Base-by-base conservation (phyloP, 768 basidiomycete genomes). In the Plicaturopsis crispa region DNA sequence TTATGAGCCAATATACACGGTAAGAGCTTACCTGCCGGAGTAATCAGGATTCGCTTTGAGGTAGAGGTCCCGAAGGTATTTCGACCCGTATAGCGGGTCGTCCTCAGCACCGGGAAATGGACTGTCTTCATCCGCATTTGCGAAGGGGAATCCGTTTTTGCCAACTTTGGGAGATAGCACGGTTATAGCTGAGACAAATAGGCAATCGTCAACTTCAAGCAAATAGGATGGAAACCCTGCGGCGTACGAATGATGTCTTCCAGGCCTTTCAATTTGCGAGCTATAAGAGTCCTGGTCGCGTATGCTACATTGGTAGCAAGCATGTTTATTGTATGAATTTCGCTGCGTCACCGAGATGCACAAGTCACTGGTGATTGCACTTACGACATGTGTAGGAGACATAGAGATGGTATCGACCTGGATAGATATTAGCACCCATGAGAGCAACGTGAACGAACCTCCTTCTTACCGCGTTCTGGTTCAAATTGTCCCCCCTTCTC, bases 341-440 rank as follows among this genome's bases (percentile, higher is more conserved):
- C 19, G 14, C 18, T 28, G 31, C 17, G 30, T 8, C 20, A 14
- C 8, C 18, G 16, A 12, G 5, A 13, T 26, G 38, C 20, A 11
- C 13, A 19, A 21, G 32, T 18, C 10, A 6, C 8, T 14, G 1
- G 3, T 19, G 24, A n/a, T 32, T 48, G 14, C 26, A 50, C 82
- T 55, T 46, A 88, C 85, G 91, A 51, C 91, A 97, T 2, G 84
- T 78, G 46, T 80, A 78, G 4, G 84, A 85, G 41, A 96, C 86
- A 50, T 88, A 94, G 48, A 94, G 85, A 48, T 87, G 86, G 56
- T 97, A 97, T 32, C 93, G 81, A 43, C 79, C 90, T 90, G 37
- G 26, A 14, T 28, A 8, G 14, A 28, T 28, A 8, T 28, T 14
- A 28, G 26, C 14, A 28, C 8, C 14, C 26, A 28, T 28, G 14